A percentile compares a stretch with the other conserved stretches of the same genome.
Conservation (phyloP, 805 yeast genomes). For the Lipomyces yamanashiensis region DNA sequence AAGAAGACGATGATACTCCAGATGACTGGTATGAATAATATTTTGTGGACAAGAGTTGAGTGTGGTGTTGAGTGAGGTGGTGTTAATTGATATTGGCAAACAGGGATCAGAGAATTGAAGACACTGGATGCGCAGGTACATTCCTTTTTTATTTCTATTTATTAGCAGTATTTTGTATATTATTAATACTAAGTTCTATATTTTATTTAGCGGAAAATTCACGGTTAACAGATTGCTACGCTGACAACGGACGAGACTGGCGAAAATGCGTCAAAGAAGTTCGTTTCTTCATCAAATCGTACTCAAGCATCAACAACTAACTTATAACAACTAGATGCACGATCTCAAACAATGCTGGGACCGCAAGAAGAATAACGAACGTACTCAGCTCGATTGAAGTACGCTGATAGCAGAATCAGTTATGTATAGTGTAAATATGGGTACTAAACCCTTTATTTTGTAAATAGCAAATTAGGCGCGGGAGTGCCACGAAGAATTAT, state of each 20-base stretch:
- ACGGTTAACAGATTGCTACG: slow-evolving; percentile 74
- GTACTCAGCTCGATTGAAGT: slow-evolving; percentile 41
- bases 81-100: neutral
- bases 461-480: neutral
- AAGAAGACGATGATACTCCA: slow-evolving; percentile 56
- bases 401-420: too few relatives aligned
- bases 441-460: neutral
- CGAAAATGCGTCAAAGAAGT: slow-evolving; percentile 70
- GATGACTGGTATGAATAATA: slow-evolving; percentile 62
- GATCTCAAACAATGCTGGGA: slow-evolving; percentile 70
- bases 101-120: slow-evolving; percentile 71
- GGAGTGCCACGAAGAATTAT: too few relatives aligned
- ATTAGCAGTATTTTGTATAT: neutral
- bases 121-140: slow-evolving; percentile 72
- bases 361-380: slow-evolving; percentile 56
- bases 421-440: neutral
- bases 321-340: slow-evolving; percentile 49
- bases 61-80: neutral
- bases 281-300: slow-evolving; percentile 35
- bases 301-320: slow-evolving; percentile 3
- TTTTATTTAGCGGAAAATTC: slow-evolving; percentile 60
- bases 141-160: neutral
- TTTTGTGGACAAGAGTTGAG: neutral
- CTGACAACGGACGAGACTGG: slow-evolving; percentile 78
- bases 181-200: neutral